Percentiles rank a stretch among this genome's conserved stretches.
These are phyloP conservation scores for Uronychia binucleata DNA, from an alignment of 73 alveolate species.

Conservation along the genomic window DNA sequence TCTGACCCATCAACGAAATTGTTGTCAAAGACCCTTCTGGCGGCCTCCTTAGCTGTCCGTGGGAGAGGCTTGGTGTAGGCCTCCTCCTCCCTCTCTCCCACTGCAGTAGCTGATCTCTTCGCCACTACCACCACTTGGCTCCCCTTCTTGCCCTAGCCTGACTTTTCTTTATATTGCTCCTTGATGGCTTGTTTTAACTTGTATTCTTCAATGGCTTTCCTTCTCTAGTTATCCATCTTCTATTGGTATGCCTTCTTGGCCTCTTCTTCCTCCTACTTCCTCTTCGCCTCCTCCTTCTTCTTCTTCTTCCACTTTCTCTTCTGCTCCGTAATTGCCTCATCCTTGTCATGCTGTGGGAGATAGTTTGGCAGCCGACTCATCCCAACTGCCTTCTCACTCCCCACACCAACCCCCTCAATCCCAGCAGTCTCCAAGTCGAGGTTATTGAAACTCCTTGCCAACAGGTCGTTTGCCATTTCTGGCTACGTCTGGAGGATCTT, in stretches of 20 bases:
- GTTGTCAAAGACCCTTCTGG: not conserved
- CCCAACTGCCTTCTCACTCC: no score
- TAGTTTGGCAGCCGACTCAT: no score
- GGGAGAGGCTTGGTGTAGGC: not conserved
- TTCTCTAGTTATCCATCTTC: not conserved
- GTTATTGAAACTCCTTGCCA: no score
- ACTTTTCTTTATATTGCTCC: not conserved
- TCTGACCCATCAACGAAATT: not conserved
- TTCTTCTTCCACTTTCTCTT: not conserved
- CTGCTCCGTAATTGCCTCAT: not conserved
- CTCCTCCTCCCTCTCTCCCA: not conserved
- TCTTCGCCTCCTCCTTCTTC: not conserved
- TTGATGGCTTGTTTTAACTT: not conserved
- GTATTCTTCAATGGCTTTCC: not conserved
- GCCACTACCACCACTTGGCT: not conserved
- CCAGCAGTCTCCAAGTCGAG: no score
- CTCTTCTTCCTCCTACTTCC: not conserved
- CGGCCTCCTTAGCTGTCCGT: not conserved
- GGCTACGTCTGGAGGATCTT: not conserved
- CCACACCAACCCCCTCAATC: no score
- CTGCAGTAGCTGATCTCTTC: not conserved
- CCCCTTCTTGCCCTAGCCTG: not conserved
- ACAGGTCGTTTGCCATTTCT: no score
- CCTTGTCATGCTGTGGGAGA: not conserved
- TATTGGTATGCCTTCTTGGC: not conserved